Conservation (phyloP, 768 basidiomycete genomes). For the Astraeus odoratus region DNA sequence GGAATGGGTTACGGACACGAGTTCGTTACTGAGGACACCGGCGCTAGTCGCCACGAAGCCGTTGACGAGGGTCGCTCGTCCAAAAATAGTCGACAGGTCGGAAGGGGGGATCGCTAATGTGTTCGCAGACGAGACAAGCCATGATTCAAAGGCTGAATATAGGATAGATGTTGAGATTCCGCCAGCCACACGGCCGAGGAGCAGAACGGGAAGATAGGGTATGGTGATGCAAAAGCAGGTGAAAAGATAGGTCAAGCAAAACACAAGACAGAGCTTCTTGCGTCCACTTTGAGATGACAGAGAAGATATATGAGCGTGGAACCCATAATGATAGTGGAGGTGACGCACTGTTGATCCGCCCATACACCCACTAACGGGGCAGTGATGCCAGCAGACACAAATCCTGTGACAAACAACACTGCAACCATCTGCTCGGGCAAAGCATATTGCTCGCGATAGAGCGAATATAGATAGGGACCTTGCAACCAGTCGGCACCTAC, state of each 20-base stretch:
- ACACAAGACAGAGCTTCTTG: conserved; percentile 58
- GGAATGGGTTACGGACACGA: conserved; percentile 45
- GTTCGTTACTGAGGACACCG: conserved; percentile 59
- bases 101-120: conserved; percentile 42
- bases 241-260: conserved; percentile 59
- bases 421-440: conserved; percentile 62
- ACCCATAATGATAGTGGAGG: neutral
- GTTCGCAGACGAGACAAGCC: conserved; percentile 62
- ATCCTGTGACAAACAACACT: conserved; percentile 71
- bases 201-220: conserved; percentile 49
- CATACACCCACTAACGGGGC: conserved; percentile 70
- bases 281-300: conserved; percentile 44
- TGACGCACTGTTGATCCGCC: conserved; percentile 59
- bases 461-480: conserved; percentile 72
- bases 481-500: conserved; percentile 75
- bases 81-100: conserved; percentile 64
- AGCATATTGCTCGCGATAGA: conserved; percentile 62
- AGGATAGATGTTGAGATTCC: conserved; percentile 72
- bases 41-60: conserved; percentile 65
- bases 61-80: conserved; percentile 66
- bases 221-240: conserved; percentile 56
- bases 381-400: conserved; percentile 59
- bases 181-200: conserved; percentile 59
- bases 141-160: conserved; percentile 71
- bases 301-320: neutral